These are phyloP conservation scores for Blepharisma stoltei DNA, from an alignment of 73 alveolate species.

Conservation along the genomic window DNA sequence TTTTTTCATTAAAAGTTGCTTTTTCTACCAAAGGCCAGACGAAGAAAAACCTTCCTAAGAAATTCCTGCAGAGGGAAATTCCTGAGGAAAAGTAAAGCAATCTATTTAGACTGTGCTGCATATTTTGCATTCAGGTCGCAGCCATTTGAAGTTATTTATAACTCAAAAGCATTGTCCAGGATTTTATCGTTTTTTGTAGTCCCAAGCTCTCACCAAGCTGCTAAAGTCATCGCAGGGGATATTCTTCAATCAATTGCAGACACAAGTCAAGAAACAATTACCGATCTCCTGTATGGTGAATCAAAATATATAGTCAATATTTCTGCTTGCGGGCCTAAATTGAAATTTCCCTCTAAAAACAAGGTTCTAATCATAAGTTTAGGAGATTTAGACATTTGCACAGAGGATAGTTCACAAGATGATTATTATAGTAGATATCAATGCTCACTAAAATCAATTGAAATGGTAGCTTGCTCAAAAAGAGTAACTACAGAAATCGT, in stretches of 20 bases:
- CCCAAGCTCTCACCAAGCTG: background rate
- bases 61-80: too few species aligned
- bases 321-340: constrained; percentile 5
- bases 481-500: too few species aligned
- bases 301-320: background rate
- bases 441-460: background rate
- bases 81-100: too few species aligned
- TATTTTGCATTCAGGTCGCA: background rate
- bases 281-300: background rate
- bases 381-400: background rate
- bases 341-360: background rate
- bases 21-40: too few species aligned
- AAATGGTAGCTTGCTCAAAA: too few species aligned
- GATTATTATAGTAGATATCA: background rate
- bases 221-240: constrained; percentile 20
- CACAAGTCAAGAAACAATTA: constrained; percentile 14
- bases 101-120: constrained; percentile 14
- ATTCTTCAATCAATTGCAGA: constrained; percentile 20
- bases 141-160: constrained; percentile 18
- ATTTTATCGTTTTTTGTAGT: constrained; percentile 13
- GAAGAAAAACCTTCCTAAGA: too few species aligned
- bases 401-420: background rate
- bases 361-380: background rate
- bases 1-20: too few species aligned
- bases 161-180: constrained; percentile 21